Evolutionary conservation across 2,329 filamentous ascomycete species (phyloP).

Genomic region (Paramyrothecium sp.): DNA sequence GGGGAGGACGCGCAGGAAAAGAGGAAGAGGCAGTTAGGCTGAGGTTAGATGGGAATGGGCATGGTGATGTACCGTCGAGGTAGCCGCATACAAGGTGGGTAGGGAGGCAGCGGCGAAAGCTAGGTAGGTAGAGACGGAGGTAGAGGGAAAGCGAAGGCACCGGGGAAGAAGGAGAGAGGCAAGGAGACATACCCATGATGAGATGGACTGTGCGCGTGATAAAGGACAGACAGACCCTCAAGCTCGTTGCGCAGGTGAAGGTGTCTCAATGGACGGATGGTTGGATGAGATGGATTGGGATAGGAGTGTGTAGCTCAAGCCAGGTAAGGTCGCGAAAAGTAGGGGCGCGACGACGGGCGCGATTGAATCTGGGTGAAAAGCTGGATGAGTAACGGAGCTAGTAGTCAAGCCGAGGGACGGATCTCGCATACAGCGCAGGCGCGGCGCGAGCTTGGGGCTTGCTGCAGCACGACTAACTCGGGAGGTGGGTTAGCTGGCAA

Average conservation of each 20-base stretch:
- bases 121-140: slow-evolving; percentile 3
- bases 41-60: not conserved
- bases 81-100: not conserved
- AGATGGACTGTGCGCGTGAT: not conserved
- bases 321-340: slow-evolving; percentile 13
- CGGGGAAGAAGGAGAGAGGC: not conserved
- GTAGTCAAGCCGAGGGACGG: slow-evolving; percentile 26
- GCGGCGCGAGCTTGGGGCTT: slow-evolving; percentile 7
- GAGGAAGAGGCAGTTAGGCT: not conserved
- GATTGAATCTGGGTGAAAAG: slow-evolving; percentile 12
- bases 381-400: slow-evolving; percentile 20
- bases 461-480: not conserved
- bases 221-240: not conserved
- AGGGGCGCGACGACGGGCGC: slow-evolving; percentile 10
- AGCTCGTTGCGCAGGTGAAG: slow-evolving; percentile 8
- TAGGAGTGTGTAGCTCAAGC: slow-evolving; percentile 14
- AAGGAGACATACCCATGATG: not conserved
- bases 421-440: slow-evolving; percentile 30
- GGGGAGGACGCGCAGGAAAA: not conserved
- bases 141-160: not conserved
- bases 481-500: not conserved
- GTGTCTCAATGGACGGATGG: slow-evolving; percentile 20
- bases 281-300: no score
- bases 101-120: not conserved
- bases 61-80: not conserved